Evolutionary conservation across 2,329 filamentous ascomycete species (phyloP).

Genomic region (Delphinella strobiligena): DNA sequence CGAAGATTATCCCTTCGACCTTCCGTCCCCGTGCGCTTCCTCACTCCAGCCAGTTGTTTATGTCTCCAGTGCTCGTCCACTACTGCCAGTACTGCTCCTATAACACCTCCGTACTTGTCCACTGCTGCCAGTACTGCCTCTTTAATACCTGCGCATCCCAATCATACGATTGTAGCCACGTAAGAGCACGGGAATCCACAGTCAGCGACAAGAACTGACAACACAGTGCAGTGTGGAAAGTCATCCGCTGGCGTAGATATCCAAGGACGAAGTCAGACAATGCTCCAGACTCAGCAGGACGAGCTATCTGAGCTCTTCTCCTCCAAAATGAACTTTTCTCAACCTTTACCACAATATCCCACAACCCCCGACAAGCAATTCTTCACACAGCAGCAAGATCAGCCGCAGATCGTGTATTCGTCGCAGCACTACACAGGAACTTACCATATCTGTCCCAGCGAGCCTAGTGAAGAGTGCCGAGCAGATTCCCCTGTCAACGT

Average conservation of each 20-base stretch:
- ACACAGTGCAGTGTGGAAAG: conserved; percentile 29
- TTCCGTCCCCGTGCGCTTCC: too few relatives aligned
- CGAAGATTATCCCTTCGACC: too few relatives aligned
- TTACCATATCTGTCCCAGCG: conserved; percentile 44
- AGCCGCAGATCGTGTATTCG: conserved; percentile 53
- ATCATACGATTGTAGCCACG: conserved; percentile 32
- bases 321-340: conserved; percentile 55
- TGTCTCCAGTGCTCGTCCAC: too few relatives aligned
- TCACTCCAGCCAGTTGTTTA: too few relatives aligned
- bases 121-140: too few relatives aligned
- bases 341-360: conserved; percentile 11
- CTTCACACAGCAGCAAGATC: conserved; percentile 22
- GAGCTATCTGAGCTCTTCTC: conserved; percentile 74
- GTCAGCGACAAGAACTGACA: conserved; percentile 10
- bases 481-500: conserved; percentile 2
- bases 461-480: conserved; percentile 21
- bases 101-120: too few relatives aligned
- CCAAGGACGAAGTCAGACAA: conserved; percentile 26
- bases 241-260: conserved; percentile 30
- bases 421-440: conserved; percentile 62
- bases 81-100: too few relatives aligned
- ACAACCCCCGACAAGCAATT: conserved; percentile 23
- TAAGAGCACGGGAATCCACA: conserved; percentile 22
- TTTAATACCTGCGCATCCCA: too few relatives aligned
- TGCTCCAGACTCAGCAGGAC: conserved; percentile 53